Evolutionary conservation across 495 filamentous ascomycete genomes (phyloP), one percentile per base, ranked within the genome.

Genomic region (Chaetomium fimeti): DNA sequence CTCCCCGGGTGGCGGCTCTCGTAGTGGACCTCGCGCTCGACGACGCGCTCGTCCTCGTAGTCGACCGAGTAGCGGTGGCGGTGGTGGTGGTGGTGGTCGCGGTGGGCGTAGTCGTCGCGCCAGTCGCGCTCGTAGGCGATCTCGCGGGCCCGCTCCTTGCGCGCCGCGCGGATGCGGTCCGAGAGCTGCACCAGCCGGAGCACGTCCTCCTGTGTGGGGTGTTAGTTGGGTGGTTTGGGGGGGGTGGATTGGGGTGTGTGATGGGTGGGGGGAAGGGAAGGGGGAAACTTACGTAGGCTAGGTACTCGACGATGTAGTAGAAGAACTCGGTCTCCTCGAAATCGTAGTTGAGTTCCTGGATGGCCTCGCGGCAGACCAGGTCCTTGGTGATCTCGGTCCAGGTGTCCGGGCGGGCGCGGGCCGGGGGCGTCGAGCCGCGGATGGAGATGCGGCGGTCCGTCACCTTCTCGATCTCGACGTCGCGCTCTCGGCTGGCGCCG

Each of bases 341-440:
- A 67, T 91, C 90, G 75, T 95, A 98, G 0, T 91, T 92, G 63
- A 86, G 73, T 58, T 87, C 78, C 64, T 96, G 88, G 67, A 98
- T 91, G 0, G 94, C 95, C 71, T 98, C 93, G 61, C 86, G 84
- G 45, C 88, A 83, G 15, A 98, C 91, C 54, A 98, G 75, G 68
- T 96, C 92, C 78, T 96, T 97, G 9, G 93, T 96, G 68, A 98
- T 92, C 73, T 98, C 94, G 0, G 94, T 98, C 95, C 95, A 98
- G 75, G 96, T 88, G 63, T 89, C 85, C 54, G 86, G 87, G 58
- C 83, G 81, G 32, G 32, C 7, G 36, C 81, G 78, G 12, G 77
- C 77, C 0, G 77, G 69, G 13, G 70, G 49, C 13, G 69, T 68
- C 15, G 64, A 68, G 24, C 69, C 63, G 48, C 71, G 76, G 63